Evolutionary conservation across 1,284 basidiomycete species (phyloP).

Genomic region (Leccinum cinnamomeum): DNA sequence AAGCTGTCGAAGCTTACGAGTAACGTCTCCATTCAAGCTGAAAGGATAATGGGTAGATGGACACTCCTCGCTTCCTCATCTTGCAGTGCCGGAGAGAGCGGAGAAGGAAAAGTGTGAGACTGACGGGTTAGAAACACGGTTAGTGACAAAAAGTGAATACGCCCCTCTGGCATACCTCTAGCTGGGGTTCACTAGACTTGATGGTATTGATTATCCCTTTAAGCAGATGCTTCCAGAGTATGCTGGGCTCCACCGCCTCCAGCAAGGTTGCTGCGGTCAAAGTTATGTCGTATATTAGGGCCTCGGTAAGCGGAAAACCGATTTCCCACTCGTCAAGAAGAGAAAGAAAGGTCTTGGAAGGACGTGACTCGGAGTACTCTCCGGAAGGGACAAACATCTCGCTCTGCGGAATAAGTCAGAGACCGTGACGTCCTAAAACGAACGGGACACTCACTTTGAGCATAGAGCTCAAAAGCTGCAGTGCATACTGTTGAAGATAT

Average conservation of each 20-base stretch:
- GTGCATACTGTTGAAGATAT: constrained; percentile 68
- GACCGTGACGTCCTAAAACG: constrained; percentile 27
- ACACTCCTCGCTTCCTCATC: constrained; percentile 82
- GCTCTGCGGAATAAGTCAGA: constrained; percentile 40
- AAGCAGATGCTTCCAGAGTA: constrained; percentile 83
- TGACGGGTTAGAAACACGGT: constrained; percentile 49
- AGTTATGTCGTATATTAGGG: constrained; percentile 75
- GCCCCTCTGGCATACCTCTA: constrained; percentile 44
- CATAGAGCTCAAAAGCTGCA: constrained; percentile 68
- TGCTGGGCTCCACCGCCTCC: constrained; percentile 87
- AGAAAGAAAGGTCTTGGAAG: constrained; percentile 95
- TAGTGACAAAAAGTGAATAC: constrained; percentile 1
- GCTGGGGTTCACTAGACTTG: constrained; percentile 38
- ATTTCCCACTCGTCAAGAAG: constrained; percentile 97
- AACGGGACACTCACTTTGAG: constrained; percentile 51
- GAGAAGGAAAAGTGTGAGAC: constrained; percentile 67
- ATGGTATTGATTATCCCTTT: constrained; percentile 55
- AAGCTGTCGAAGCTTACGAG: constrained; percentile 43
- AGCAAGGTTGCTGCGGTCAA: constrained; percentile 92
- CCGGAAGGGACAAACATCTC: constrained; percentile 73
- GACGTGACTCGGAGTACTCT: constrained; percentile 75
- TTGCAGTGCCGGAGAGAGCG: constrained; percentile 60
- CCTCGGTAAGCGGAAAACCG: constrained; percentile 78
- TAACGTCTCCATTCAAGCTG: constrained; percentile 61
- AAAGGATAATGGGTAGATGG: constrained; percentile 78